Conservation (phyloP, 345 rosid genomes). For the Gossypium bickii region DNA sequence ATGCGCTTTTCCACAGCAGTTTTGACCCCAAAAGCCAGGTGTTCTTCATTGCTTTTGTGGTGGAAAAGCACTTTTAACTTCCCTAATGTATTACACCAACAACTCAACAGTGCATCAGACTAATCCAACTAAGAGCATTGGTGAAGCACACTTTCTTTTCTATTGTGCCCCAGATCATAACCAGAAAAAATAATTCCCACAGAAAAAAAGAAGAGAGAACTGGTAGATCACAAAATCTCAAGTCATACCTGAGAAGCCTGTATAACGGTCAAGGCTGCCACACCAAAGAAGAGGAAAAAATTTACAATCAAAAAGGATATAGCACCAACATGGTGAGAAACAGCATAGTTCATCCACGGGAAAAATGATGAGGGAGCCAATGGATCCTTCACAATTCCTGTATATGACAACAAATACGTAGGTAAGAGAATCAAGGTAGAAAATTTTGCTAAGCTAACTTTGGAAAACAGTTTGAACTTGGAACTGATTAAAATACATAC, state of each 20-base stretch:
- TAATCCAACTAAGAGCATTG: neutral
- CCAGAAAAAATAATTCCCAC: neutral
- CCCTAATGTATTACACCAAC: neutral
- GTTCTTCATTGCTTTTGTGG: no score
- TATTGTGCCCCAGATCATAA: neutral
- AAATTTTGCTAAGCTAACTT: neutral
- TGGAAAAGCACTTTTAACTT: no score
- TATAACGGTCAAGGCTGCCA: conserved; percentile 63
- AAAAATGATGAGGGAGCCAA: conserved; percentile 71
- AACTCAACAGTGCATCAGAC: neutral
- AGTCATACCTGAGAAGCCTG: conserved; percentile 85
- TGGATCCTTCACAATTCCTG: conserved; percentile 83
- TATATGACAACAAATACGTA: conserved; percentile 18
- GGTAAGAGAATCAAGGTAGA: neutral
- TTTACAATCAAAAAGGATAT: conserved; percentile 63
- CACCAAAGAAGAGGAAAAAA: conserved; percentile 80
- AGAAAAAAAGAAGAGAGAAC: neutral
- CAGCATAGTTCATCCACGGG: conserved; percentile 57
- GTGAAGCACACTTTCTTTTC: neutral
- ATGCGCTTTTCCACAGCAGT: no score
- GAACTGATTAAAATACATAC: conserved; percentile 44
- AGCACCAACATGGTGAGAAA: conserved; percentile 59
- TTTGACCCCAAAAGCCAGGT: no score
- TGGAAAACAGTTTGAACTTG: conserved; percentile 8
- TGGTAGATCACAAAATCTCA: neutral